Percentiles rank a stretch among this genome's conserved stretches.
phyloP scores from a whole-genome alignment of 371 early-diverging fungal genomes.

The Lichtheimia hyalospora region DNA sequence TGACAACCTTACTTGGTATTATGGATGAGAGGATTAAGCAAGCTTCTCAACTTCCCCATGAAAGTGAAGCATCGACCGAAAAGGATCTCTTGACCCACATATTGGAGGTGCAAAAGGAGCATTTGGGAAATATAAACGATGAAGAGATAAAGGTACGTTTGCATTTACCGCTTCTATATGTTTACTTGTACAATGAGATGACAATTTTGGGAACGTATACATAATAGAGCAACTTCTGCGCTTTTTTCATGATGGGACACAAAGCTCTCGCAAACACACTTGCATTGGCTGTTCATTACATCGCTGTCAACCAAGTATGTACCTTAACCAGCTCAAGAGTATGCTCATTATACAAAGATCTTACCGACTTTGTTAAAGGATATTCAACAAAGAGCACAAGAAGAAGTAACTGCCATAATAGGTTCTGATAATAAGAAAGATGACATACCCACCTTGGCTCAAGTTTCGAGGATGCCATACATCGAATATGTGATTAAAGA shows the following conservation, averaged over 20 bases:
- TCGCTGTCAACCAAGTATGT: constrained; percentile 28
- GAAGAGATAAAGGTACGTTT: constrained; percentile 30
- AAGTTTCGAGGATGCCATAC: constrained; percentile 15
- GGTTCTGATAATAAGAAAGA: constrained; percentile 11
- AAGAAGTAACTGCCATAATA: not conserved
- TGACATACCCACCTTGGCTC: constrained; percentile 17
- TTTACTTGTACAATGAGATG: not conserved
- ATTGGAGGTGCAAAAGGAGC: constrained; percentile 26
- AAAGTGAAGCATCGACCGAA: constrained; percentile 20
- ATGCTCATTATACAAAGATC: too few relatives aligned
- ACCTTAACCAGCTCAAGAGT: too few relatives aligned
- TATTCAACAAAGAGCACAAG: not conserved
- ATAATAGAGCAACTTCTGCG: constrained; percentile 17
- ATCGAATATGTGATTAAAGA: constrained; percentile 22
- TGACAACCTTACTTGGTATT: constrained; percentile 21
- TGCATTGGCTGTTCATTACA: constrained; percentile 16
- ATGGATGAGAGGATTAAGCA: constrained; percentile 27
- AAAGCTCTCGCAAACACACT: constrained; percentile 22
- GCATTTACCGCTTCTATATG: not conserved
- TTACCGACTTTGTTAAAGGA: not conserved
- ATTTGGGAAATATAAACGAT: constrained; percentile 22
- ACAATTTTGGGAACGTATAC: not conserved
- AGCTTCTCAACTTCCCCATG: not conserved
- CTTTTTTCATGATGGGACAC: constrained; percentile 31
- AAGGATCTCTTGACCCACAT: constrained; percentile 49